These are phyloP conservation scores for Termitomyces eurrhizus DNA, from an alignment of 768 basidiomycete species.

Conservation along the genomic window DNA sequence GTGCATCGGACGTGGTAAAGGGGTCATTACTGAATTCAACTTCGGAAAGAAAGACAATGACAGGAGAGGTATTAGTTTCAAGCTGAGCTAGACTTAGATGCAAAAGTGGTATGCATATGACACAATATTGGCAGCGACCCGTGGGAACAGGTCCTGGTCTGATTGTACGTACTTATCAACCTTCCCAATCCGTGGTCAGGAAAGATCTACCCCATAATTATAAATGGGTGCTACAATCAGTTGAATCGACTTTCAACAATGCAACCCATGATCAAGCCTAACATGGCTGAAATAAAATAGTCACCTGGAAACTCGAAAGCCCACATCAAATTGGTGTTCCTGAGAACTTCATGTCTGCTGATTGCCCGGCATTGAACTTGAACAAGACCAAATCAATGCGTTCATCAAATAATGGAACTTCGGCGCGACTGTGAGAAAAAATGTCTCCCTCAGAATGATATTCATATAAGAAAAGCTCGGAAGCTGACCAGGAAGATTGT, in stretches of 20 bases:
- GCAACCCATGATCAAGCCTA: slow-evolving; percentile 26
- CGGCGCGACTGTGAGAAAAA: slow-evolving; percentile 10
- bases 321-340: slow-evolving; percentile 23
- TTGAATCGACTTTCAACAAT: slow-evolving; percentile 17
- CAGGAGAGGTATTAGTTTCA: slow-evolving; percentile 4
- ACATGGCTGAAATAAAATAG: slow-evolving; percentile 12
- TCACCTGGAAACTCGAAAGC: slow-evolving; percentile 20
- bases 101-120: not conserved
- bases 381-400: slow-evolving; percentile 10
- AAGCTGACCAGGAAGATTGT: not conserved
- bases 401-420: slow-evolving; percentile 10
- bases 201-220: slow-evolving; percentile 9
- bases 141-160: not conserved
- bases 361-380: slow-evolving; percentile 9
- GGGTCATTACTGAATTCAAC: slow-evolving; percentile 28
- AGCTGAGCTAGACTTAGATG: not conserved
- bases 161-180: not conserved
- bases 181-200: not conserved
- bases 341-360: slow-evolving; percentile 30
- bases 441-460: slow-evolving; percentile 1
- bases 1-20: slow-evolving; percentile 30
- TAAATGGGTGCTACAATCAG: slow-evolving; percentile 36
- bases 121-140: not conserved
- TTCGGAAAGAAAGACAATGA: slow-evolving; percentile 3
- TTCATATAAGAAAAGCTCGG: not conserved